A percentile compares a stretch with the other conserved stretches of the same genome.
Conservation (phyloP, 441 rosid genomes). For the Arabidopsis hybrid region DNA sequence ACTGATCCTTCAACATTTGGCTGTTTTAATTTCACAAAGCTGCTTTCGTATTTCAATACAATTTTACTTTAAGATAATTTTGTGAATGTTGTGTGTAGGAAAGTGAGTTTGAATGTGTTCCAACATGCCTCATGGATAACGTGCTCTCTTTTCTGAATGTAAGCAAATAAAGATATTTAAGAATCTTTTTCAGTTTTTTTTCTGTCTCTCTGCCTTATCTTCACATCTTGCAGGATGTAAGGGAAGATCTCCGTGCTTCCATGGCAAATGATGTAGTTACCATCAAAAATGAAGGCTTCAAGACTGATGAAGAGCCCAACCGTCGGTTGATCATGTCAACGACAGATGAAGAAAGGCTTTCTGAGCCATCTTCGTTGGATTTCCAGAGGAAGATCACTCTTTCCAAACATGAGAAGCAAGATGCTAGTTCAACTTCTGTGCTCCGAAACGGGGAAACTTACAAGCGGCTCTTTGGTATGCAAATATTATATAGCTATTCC, state of each 20-base stretch:
- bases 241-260: slow-evolving; percentile 91
- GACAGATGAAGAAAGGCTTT: slow-evolving; percentile 42
- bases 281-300: slow-evolving; percentile 83
- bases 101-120: slow-evolving; percentile 91
- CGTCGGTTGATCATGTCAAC: slow-evolving; percentile 38
- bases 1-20: neutral
- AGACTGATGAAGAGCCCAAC: slow-evolving; percentile 51
- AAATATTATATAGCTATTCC: slow-evolving; percentile 18
- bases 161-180: slow-evolving; percentile 38
- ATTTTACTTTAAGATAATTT: neutral
- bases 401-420: slow-evolving; percentile 71
- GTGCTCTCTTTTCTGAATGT: slow-evolving; percentile 88
- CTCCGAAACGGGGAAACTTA: slow-evolving; percentile 55
- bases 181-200: neutral
- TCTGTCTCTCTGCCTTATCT: slow-evolving; percentile 41
- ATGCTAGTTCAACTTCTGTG: slow-evolving; percentile 53
- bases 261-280: slow-evolving; percentile 89
- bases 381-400: slow-evolving; percentile 88
- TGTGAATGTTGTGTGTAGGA: slow-evolving; percentile 62
- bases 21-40: neutral
- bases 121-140: slow-evolving; percentile 92
- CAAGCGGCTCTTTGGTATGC: slow-evolving; percentile 74
- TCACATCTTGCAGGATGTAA: slow-evolving; percentile 68
- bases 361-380: slow-evolving; percentile 55
- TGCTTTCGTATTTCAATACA: neutral